These are phyloP conservation scores for Collybia sordida DNA, from an alignment of 768 basidiomycete species.

Conservation along the genomic window DNA sequence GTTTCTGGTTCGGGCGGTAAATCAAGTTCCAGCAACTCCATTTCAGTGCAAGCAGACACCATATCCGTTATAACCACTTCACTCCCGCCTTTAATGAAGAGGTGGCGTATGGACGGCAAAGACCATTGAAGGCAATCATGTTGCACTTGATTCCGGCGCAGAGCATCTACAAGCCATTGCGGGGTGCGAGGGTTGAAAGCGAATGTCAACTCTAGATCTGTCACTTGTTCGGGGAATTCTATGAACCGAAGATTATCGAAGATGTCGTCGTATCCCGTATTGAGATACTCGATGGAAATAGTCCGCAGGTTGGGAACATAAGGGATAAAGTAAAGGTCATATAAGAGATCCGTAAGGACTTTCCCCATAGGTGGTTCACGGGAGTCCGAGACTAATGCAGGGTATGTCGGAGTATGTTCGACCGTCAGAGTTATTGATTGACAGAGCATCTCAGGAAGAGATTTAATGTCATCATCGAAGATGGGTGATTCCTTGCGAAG, in stretches of 20 bases:
- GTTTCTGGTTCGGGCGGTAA: no score
- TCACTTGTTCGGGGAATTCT: slow-evolving; percentile 27
- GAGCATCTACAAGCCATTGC: slow-evolving; percentile 17
- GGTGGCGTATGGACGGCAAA: slow-evolving; percentile 19
- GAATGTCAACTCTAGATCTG: slow-evolving; percentile 31
- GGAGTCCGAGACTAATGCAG: background rate
- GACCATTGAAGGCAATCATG: slow-evolving; percentile 7
- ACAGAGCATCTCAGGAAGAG: slow-evolving; percentile 4
- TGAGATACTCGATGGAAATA: background rate
- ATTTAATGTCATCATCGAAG: background rate
- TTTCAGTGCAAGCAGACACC: slow-evolving; percentile 13
- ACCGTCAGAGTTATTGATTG: slow-evolving; percentile 9
- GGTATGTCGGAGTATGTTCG: slow-evolving; percentile 2
- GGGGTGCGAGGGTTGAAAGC: slow-evolving; percentile 19
- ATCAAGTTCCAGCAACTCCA: no score
- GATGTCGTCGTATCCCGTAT: background rate
- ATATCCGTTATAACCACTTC: slow-evolving; percentile 20
- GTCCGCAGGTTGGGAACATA: slow-evolving; percentile 1
- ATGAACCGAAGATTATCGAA: slow-evolving; percentile 10
- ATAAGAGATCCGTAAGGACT: slow-evolving; percentile 8
- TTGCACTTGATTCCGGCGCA: slow-evolving; percentile 13
- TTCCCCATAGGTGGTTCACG: background rate
- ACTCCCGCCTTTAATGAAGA: slow-evolving; percentile 20
- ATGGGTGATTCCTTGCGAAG: slow-evolving; percentile 3
- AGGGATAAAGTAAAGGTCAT: slow-evolving; percentile 8